Evolutionary conservation across 768 basidiomycete genomes (phyloP).

Genomic region (Panellus pusillus): DNA sequence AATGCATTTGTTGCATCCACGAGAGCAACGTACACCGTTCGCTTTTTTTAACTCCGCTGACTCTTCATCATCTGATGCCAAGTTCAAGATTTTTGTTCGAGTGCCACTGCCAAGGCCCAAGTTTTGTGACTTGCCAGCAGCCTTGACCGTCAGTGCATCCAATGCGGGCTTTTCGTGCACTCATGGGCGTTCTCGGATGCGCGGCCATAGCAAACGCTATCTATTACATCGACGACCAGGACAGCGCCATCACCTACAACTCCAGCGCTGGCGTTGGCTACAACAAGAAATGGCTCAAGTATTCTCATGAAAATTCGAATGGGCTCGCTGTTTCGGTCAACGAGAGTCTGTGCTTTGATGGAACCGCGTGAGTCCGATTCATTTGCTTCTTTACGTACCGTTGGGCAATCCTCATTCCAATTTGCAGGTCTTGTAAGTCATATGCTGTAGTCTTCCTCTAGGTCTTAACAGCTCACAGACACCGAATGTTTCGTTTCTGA

Average conservation of each 20-base stretch:
- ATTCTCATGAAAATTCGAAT: constrained; percentile 11
- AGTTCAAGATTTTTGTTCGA: too few relatives aligned
- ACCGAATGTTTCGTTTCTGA: constrained; percentile 8
- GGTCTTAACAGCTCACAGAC: background rate
- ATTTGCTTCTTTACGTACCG: background rate
- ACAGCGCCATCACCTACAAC: constrained; percentile 17
- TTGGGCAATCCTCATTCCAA: background rate
- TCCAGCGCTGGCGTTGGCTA: constrained; percentile 18
- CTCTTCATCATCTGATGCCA: too few relatives aligned
- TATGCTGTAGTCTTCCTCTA: too few relatives aligned
- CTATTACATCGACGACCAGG: constrained; percentile 20
- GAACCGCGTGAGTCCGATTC: constrained; percentile 10
- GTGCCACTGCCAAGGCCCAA: too few relatives aligned
- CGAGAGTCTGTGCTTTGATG: constrained; percentile 2
- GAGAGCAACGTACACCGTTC: too few relatives aligned
- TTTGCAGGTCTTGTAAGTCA: constrained; percentile 5
- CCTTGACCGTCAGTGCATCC: background rate
- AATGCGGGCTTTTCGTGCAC: background rate
- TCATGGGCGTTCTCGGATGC: background rate
- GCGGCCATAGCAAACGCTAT: background rate
- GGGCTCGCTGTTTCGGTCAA: constrained; percentile 8
- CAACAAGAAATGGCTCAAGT: constrained; percentile 14
- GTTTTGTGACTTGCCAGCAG: too few relatives aligned
- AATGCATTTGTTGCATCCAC: too few relatives aligned
- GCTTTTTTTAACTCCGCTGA: too few relatives aligned